Base-by-base conservation (phyloP, 2,329 filamentous ascomycete species). In the Pseudonectria buxi region DNA sequence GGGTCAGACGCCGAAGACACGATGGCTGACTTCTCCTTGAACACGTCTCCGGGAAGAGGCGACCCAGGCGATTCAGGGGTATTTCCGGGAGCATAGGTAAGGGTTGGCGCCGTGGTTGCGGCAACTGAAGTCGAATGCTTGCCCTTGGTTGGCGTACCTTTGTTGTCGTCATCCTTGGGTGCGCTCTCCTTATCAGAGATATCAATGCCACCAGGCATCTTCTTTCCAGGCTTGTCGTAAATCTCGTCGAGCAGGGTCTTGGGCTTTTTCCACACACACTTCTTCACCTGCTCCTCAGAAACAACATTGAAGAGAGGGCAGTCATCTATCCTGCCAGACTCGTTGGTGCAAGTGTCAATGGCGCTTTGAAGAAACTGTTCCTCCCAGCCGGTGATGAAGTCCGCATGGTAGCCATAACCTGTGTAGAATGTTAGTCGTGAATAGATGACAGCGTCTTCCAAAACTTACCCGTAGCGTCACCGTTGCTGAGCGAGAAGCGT, bases 321-420 rank as follows among this genome's bases (percentile, higher is more conserved):
- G 58, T 89, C 86, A 28, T 71, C 52, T 30, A 94, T 77, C 28
- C 67, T 53, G 24, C 89, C 89, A 9, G 76, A 79, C 1, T 53
- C 54, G 59, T 78, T 83, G 33, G 81, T 90, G 72, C 89, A 95
- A 7, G 68, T 73, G 30, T 88, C 59, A 43, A 89, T 69, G n/a
- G 86, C 86, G 6, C 71, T 33, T 58, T 88, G 78, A 25, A 92
- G 71, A 59, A 86, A 78, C 4, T 68, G 64, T 7, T 64, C 53
- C 3, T 88, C 74, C 86, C 86, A 94, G 18, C 84, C 86, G 55
- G 73, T 80, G 51, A 88, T 79, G 62, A 90, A 89, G 55, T 94
- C 86, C 32, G 72, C 86, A 54, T 92, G 77, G 57, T 86, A 86
- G 25, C 84, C 82, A 47, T 71, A 84, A 31, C 86, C 81, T 81